These are phyloP conservation scores for Pelargonium nanum DNA, from an alignment of 345 rosid genomes.

Conservation along the genomic window DNA sequence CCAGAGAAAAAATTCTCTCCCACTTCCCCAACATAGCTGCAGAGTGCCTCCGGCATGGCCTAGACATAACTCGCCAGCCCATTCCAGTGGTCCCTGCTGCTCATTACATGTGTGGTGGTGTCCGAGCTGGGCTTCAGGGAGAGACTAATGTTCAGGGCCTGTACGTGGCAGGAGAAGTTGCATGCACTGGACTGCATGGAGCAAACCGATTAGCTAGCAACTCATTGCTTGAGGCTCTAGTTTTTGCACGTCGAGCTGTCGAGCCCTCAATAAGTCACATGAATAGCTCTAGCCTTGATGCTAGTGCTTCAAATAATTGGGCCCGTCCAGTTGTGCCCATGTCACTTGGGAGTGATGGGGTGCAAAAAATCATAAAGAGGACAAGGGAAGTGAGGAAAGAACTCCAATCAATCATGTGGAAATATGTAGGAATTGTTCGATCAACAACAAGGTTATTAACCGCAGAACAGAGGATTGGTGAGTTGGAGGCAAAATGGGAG, in stretches of 20 bases:
- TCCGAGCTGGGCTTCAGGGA: conserved; percentile 81
- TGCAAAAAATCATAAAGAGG: conserved; percentile 31
- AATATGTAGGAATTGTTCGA: conserved; percentile 78
- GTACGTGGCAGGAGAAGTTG: conserved; percentile 96
- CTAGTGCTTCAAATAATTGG: conserved; percentile 44
- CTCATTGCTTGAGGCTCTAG: conserved; percentile 91
- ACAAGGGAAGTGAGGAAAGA: conserved; percentile 65
- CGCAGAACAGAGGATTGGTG: conserved; percentile 44
- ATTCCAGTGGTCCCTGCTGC: conserved; percentile 95
- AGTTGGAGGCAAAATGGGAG: conserved; percentile 76
- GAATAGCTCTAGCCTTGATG: conserved; percentile 40
- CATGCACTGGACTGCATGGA: conserved; percentile 93
- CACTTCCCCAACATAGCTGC: conserved; percentile 95
- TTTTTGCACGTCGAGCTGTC: conserved; percentile 86
- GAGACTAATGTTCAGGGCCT: conserved; percentile 84
- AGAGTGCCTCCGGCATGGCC: conserved; percentile 66
- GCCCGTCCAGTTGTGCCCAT: conserved; percentile 51
- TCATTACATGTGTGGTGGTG: conserved; percentile 98
- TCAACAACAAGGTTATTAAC: conserved; percentile 58
- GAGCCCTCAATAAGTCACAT: conserved; percentile 70
- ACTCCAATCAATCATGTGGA: conserved; percentile 85
- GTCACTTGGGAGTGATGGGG: conserved; percentile 30
- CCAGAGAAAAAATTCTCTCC: conserved; percentile 65
- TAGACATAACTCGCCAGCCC: conserved; percentile 68
- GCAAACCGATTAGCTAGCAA: conserved; percentile 96